Percentiles rank a stretch among this genome's conserved stretches.
Evolutionary conservation across 2,329 filamentous ascomycete species (phyloP).

Genomic region (Ophiostoma sp.): DNA sequence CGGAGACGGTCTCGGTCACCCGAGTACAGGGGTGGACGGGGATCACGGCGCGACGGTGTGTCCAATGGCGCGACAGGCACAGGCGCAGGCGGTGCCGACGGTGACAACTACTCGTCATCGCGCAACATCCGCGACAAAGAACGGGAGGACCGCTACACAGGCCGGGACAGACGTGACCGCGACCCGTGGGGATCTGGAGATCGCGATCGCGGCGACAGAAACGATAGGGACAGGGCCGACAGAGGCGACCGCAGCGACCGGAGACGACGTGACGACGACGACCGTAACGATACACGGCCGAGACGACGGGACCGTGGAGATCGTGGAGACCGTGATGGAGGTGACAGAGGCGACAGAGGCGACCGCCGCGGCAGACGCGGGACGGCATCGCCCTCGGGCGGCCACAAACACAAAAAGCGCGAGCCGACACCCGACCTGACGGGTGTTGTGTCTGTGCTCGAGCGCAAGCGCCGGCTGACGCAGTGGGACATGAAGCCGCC

Average conservation of each 20-base stretch:
- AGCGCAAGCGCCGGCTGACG: slow-evolving; percentile 85
- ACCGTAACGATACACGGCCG: slow-evolving; percentile 46
- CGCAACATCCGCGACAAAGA: slow-evolving; percentile 89
- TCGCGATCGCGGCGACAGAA: slow-evolving; percentile 44
- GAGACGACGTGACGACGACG: slow-evolving; percentile 38
- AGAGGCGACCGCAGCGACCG: slow-evolving; percentile 40
- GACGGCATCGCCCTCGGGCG: slow-evolving; percentile 64
- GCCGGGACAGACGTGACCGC: slow-evolving; percentile 55
- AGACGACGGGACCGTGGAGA: slow-evolving; percentile 48
- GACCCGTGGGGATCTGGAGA: slow-evolving; percentile 43
- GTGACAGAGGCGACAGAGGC: slow-evolving; percentile 38
- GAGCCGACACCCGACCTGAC: slow-evolving; percentile 95
- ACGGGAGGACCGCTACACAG: slow-evolving; percentile 84
- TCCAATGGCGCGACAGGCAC: background rate
- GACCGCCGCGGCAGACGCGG: slow-evolving; percentile 53
- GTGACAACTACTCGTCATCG: slow-evolving; percentile 84
- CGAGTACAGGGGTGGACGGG: slow-evolving; percentile 61
- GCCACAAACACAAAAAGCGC: slow-evolving; percentile 60
- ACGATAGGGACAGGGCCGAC: background rate
- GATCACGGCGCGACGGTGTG: slow-evolving; percentile 61
- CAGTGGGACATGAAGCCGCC: slow-evolving; percentile 99
- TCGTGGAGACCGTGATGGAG: slow-evolving; percentile 55
- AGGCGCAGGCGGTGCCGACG: slow-evolving; percentile 33
- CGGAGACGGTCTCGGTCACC: slow-evolving; percentile 72
- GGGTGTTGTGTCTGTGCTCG: slow-evolving; percentile 71